phyloP scores from a whole-genome alignment of 768 basidiomycete genomes.

The Lyophyllum shimeji region DNA sequence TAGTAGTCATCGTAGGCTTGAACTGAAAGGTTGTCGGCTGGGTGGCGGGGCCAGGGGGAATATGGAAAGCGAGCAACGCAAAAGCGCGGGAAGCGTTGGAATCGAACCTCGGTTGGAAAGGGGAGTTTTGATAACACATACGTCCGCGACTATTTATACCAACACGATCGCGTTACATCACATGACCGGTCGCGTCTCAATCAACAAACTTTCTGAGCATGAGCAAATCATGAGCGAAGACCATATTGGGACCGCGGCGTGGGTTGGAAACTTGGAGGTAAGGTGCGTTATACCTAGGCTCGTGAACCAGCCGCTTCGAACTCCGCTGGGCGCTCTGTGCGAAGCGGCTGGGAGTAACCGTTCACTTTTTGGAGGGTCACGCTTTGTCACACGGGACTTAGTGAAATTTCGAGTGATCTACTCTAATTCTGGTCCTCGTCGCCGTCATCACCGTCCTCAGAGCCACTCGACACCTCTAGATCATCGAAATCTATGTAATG shows the following conservation, averaged over 20 bases:
- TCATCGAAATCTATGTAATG: not conserved
- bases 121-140: constrained; percentile 34
- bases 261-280: no score
- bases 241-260: not conserved
- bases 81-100: constrained; percentile 14
- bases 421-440: not conserved
- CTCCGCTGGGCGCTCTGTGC: no score
- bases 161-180: constrained; percentile 43
- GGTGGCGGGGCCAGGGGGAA: constrained; percentile 11
- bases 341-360: no score
- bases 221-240: constrained; percentile 1
- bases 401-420: not conserved
- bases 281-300: no score
- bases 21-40: constrained; percentile 15
- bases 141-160: constrained; percentile 42
- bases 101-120: constrained; percentile 31
- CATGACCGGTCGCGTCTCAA: constrained; percentile 35
- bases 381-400: not conserved
- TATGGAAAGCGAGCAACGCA: constrained; percentile 22
- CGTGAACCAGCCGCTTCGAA: no score
- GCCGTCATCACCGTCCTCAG: not conserved
- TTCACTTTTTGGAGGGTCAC: not conserved
- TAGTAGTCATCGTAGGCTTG: constrained; percentile 30
- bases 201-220: constrained; percentile 35
- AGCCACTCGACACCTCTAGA: not conserved